Percentiles rank a stretch among this genome's conserved stretches.
These are phyloP conservation scores for Neonectria sp. DNA, from an alignment of 2,329 filamentous ascomycete species.

Conservation along the genomic window DNA sequence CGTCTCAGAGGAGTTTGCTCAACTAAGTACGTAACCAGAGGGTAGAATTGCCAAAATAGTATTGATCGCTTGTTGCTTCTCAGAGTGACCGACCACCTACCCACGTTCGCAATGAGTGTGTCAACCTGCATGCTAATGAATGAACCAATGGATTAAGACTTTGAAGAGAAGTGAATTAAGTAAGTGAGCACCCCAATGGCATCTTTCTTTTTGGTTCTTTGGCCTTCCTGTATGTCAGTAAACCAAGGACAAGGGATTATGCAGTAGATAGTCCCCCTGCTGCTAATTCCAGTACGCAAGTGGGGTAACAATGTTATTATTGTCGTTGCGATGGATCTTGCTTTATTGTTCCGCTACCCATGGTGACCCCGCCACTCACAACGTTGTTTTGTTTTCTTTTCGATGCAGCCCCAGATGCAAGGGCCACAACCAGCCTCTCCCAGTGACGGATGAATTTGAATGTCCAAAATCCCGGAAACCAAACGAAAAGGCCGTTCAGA, in stretches of 20 bases:
- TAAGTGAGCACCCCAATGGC: too few relatives aligned
- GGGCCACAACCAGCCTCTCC: neutral
- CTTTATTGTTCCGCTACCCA: constrained; percentile 10
- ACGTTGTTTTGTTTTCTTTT: constrained; percentile 26
- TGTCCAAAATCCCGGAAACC: neutral
- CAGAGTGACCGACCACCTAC: neutral
- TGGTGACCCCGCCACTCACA: constrained; percentile 29
- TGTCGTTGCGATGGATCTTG: constrained; percentile 3
- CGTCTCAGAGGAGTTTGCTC: neutral
- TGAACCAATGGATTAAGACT: neutral
- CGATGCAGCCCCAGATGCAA: neutral
- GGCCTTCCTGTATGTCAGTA: neutral
- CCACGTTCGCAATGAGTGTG: neutral
- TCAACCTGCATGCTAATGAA: neutral
- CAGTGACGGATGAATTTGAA: neutral
- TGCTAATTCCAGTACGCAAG: constrained; percentile 25
- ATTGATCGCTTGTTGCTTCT: too few relatives aligned
- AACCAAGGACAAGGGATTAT: constrained; percentile 16
- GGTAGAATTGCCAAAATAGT: neutral
- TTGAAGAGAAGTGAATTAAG: too few relatives aligned
- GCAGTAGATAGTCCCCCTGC: neutral
- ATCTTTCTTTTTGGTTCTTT: too few relatives aligned
- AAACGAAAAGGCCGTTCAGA: neutral
- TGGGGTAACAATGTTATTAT: constrained; percentile 9
- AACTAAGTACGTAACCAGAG: neutral